phyloP scores from a whole-genome alignment of 331 rosid genomes.

The Erythrophleum ivorense region DNA sequence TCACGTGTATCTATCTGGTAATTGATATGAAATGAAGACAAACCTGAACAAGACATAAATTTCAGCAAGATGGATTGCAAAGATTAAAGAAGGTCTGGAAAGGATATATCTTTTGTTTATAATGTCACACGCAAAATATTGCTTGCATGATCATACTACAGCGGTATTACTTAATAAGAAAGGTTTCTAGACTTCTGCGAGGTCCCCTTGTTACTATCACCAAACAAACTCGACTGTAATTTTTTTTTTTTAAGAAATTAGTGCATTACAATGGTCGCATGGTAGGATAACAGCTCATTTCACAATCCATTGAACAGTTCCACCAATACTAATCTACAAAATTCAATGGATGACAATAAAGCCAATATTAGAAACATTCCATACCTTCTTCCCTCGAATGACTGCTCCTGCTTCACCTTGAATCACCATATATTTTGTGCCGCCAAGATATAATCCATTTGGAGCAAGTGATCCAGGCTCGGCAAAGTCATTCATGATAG shows the following conservation, averaged over 20 bases:
- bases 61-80: constrained; percentile 20
- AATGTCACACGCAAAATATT: not conserved
- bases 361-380: not conserved
- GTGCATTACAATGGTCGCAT: not conserved
- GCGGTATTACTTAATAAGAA: not conserved
- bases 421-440: constrained; percentile 92
- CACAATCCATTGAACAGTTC: not conserved
- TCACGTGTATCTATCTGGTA: not conserved
- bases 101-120: not conserved
- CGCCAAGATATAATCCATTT: constrained; percentile 86
- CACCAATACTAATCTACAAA: not conserved
- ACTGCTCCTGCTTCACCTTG: constrained; percentile 93
- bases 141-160: constrained; percentile 17
- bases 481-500: constrained; percentile 60
- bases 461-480: constrained; percentile 98
- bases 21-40: not conserved
- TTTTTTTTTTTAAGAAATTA: not conserved
- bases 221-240: not conserved
- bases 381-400: constrained; percentile 97
- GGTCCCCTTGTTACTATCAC: not conserved
- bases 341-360: not conserved
- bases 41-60: not conserved
- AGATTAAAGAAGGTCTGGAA: not conserved
- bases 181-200: not conserved
- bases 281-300: constrained; percentile 10